Evolutionary conservation across 352 stramenopile genomes (phyloP).

Genomic region (Saprolegnia parasitica): DNA sequence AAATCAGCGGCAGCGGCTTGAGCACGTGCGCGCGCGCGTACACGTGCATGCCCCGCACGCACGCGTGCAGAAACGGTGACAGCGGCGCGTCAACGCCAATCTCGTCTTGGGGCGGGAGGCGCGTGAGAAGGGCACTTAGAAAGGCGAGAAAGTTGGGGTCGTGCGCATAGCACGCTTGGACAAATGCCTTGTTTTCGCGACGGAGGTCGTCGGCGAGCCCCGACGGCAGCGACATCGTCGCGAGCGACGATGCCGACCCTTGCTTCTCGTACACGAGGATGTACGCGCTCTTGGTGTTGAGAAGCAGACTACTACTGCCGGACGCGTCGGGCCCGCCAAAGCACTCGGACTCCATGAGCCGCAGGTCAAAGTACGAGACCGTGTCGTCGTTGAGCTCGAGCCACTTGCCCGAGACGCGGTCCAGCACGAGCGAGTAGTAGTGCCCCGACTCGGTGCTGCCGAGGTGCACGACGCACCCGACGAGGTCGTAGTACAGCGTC

Average conservation of each 20-base stretch:
- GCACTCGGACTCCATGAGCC: constrained; percentile 25
- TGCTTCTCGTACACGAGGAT: constrained; percentile 31
- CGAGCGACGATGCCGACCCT: neutral
- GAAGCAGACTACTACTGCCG: neutral
- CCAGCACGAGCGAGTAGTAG: constrained; percentile 32
- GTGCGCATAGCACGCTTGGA: constrained; percentile 26
- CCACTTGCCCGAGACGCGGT: constrained; percentile 21
- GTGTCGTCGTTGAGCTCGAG: constrained; percentile 33
- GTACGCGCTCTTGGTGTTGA: constrained; percentile 33
- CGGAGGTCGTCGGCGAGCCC: constrained; percentile 4
- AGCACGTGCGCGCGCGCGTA: constrained; percentile 22
- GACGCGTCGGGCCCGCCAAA: constrained; percentile 21
- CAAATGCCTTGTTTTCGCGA: constrained; percentile 26
- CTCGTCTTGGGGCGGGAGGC: neutral
- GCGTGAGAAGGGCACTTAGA: constrained; percentile 16
- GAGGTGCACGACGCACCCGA: constrained; percentile 32
- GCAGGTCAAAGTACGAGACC: constrained; percentile 26
- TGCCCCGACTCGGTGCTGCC: constrained; percentile 35
- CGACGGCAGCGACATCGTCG: neutral
- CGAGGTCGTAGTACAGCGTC: constrained; percentile 26
- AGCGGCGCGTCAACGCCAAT: neutral
- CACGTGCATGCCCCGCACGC: constrained; percentile 12
- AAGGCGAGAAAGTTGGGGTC: constrained; percentile 18
- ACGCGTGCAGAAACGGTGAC: constrained; percentile 19
- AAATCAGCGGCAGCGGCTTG: constrained; percentile 6